Evolutionary conservation across 1,284 basidiomycete genomes (phyloP), one percentile per base, ranked within the genome.

Genomic region (Chalciporus sp.): DNA sequence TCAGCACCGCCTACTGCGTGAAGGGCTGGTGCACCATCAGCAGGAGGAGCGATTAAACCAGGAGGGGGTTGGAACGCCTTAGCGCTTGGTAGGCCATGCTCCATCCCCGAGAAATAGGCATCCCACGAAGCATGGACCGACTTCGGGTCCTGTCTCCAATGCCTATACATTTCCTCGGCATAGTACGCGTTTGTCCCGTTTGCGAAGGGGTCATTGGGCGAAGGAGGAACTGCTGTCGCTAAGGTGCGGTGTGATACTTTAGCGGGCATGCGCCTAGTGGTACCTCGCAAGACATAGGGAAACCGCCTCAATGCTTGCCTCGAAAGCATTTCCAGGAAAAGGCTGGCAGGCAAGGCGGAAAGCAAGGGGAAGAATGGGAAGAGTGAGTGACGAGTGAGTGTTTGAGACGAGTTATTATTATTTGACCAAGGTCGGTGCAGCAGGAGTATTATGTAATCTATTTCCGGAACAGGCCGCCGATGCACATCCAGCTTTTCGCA

Each of bases 81-180:
- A 42, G 86, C 74, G 58, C 92, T 92, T 3, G 87, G 79, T 17
- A 98, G 71, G 53, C 96, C 96, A 65, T 90, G 90, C 65, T 97
- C 94, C 70, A 99, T 82, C 39, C 94, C 97, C 10, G 86, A 82
- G 70, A 99, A 99, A 77, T 99, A 99, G 52, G 89, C 84, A 60
- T 92, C 84, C 97, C 97, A 99, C 29, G 94, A 97, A 3, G 86
- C 80, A 75, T 99, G 96, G 0, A 99, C 97, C 42, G 91, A 90
- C 61, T 85, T 83, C 40, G 94, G 93, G 75, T 99, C 92, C 73
- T 91, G 79, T 74, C 86, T 87, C 93, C 93, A 97, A 62, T 87
- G 83, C 62, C 85, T 84, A 76, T 95, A 95, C 94, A 96, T 95
- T 76, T 96, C 93, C 69, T 98, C 95, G 43, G 90, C 91, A 71